Evolutionary conservation across 352 stramenopile genomes (phyloP), one percentile per base, ranked within the genome.

Genomic region (Phytophthora hybrid): DNA sequence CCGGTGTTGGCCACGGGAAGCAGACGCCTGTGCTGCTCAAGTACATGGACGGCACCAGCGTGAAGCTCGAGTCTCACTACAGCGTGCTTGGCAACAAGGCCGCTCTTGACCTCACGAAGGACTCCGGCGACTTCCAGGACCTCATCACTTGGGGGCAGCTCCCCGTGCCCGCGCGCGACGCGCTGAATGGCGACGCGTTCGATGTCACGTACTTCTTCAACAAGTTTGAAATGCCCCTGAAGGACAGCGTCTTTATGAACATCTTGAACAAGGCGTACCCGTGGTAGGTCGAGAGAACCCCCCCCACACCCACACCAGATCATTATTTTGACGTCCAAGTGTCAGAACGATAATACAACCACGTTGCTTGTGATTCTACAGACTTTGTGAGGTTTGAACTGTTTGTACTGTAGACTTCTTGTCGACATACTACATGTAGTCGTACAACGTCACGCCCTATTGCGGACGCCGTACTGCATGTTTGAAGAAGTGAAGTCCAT

Each of bases 81-180:
- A 71, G 63, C 62, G 3, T 58, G 2, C 13, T 67, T 37, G 63
- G 63, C 16, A 69, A 47, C 34, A 76, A 76, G 37, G 61, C 46
- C 1, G 65, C 63, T 26, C 58, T 76, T n/a, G 49, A 56, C 23
- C 60, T 74, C 10, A 81, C 74, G 3, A 69, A 66, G n/a, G 49
- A 59, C n/a, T 18, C 31, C 1, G 74, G 74, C 9, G 74, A 81
- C 21, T 46, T 47, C 16, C 73, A 83, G 34, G 66, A 72, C 52
- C 71, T 80, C 18, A 78, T 78, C 46, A 74, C 67, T 23, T 77
- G 68, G 62, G 76, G 71, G n/a, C 67, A 76, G 54, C 56, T 78
- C 19, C 80, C 63, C 34, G 66, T 71, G 14, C 62, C 66, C 6
- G 74, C 74, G 23, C 66, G 71, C 4, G 63, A 76, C 23, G 66